Evolutionary conservation across 768 basidiomycete species (phyloP), one percentile per base, ranked within the genome.

Genomic region (Mrakia frigida): DNA sequence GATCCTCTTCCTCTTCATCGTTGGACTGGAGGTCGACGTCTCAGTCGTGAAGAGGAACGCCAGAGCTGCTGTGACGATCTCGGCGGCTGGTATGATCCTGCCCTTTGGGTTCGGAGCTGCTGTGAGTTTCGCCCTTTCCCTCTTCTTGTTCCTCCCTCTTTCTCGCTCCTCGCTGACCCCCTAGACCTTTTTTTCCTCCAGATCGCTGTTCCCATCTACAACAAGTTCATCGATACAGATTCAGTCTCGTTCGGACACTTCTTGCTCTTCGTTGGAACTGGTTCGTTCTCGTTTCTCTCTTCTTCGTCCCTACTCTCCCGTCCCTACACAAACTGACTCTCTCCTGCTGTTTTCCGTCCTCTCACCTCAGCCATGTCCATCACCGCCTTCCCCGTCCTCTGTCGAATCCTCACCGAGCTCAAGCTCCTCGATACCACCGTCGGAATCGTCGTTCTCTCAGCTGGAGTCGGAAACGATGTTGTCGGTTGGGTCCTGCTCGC

Each of bases 401-500:
- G 91, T 84, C 88, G 93, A 53, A 95, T 94, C 81, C 87, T 96
- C 33, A 90, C 90, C 1, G 92, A 92, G 79, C 86, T 90, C 78
- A 90, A 91, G 81, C 87, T 97, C 3, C 86, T 95, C 69, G 90
- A 92, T 65, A 93, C 92, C 33, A 87, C 87, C 28, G 92, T 97
- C n/a, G 94, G 94, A 1, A 86, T 91, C 0, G 88, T 93, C 53
- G 88, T 89, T 0, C 87, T 97, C 10, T 89, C 92, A 0, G 92
- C 93, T 0, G 94, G 93, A 63, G 89, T 94, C 3, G 93, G 90
- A 9, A 91, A 91, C 80, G 90, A 85, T 76, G 81, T 80, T 41
- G 83, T 92, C 67, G 92, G 91, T 21, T 93, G 92, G 93, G 85
- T 92, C 74, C 85, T 96, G 9, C 87, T 96, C 21, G 93, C 93